These are phyloP conservation scores for Phenoliferia sp. DNA, from an alignment of 1,284 basidiomycete species.

Conservation along the genomic window DNA sequence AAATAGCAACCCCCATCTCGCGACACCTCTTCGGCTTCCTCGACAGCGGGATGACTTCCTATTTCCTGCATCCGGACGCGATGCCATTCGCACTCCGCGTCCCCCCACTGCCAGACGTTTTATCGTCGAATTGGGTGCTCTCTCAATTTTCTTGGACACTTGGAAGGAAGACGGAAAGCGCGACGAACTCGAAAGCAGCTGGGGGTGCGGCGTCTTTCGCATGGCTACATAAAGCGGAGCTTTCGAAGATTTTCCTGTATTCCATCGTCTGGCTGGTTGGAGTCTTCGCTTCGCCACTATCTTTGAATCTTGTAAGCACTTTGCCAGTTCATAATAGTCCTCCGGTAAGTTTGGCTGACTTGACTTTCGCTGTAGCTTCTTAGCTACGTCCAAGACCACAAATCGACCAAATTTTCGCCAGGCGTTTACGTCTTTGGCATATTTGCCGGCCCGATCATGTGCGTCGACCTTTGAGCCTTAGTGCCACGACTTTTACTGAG, in stretches of 20 bases:
- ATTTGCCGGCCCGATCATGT: conserved; percentile 23
- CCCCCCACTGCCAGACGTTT: conserved; percentile 19
- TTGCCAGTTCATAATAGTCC: no score
- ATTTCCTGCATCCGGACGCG: conserved; percentile 4
- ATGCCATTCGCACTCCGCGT: conserved; percentile 14
- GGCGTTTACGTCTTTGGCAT: conserved; percentile 24
- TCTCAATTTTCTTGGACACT: conserved; percentile 14
- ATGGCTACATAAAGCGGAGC: conserved; percentile 14
- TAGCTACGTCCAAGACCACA: conserved; percentile 21
- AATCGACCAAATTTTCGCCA: conserved; percentile 16
- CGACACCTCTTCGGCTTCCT: conserved; percentile 24
- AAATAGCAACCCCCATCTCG: conserved; percentile 28
- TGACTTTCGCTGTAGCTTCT: conserved; percentile 3
- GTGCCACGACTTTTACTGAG: no score
- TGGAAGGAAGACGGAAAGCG: conserved; percentile 5
- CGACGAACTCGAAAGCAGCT: neutral
- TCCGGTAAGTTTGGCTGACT: neutral
- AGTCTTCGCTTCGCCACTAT: conserved; percentile 24
- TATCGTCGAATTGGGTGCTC: conserved; percentile 13
- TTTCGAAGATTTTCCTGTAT: conserved; percentile 14
- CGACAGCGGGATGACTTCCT: conserved; percentile 19
- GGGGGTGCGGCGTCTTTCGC: conserved; percentile 13
- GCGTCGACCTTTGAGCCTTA: no score
- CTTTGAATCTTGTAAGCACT: conserved; percentile 23
- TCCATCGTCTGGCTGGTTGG: conserved; percentile 25